These are phyloP conservation scores for Trichoderma polysporum DNA, from an alignment of 2,329 filamentous ascomycete genomes.

Conservation along the genomic window DNA sequence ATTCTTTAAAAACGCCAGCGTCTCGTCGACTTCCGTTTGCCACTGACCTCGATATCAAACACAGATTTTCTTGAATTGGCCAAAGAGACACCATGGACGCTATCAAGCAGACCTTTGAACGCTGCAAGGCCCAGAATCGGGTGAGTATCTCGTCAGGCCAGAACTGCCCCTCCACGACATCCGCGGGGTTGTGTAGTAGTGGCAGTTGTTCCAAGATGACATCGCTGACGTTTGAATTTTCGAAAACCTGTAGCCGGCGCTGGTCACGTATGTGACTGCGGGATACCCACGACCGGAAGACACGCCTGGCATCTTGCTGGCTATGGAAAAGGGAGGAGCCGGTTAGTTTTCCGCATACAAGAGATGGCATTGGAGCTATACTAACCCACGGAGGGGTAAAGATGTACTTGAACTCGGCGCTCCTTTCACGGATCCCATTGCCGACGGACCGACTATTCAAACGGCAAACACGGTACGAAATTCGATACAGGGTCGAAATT, in stretches of 20 bases:
- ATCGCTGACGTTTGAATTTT: constrained; percentile 24
- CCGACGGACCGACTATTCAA: constrained; percentile 96
- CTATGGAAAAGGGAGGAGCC: constrained; percentile 88
- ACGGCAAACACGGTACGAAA: constrained; percentile 76
- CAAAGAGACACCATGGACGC: constrained; percentile 48
- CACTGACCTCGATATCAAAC: not conserved
- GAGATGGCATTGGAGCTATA: not conserved
- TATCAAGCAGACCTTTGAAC: constrained; percentile 59
- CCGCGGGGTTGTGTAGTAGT: too few relatives aligned
- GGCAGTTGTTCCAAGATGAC: not conserved
- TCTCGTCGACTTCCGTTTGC: not conserved
- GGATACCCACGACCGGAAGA: constrained; percentile 83
- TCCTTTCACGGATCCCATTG: constrained; percentile 97
- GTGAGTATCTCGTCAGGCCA: too few relatives aligned
- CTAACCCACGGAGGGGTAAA: constrained; percentile 21
- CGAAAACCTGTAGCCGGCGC: constrained; percentile 61
- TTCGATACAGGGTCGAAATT: not conserved
- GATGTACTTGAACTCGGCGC: constrained; percentile 95
- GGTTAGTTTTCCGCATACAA: constrained; percentile 51
- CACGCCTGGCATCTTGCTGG: constrained; percentile 80
- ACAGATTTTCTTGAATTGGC: not conserved
- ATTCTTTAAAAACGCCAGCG: constrained; percentile 1
- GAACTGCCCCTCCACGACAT: constrained; percentile 30
- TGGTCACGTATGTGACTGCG: constrained; percentile 95
- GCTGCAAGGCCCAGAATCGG: constrained; percentile 59